Evolutionary conservation across 805 yeast genomes (phyloP).

Genomic region (Scheffersomyces ergatensis): DNA sequence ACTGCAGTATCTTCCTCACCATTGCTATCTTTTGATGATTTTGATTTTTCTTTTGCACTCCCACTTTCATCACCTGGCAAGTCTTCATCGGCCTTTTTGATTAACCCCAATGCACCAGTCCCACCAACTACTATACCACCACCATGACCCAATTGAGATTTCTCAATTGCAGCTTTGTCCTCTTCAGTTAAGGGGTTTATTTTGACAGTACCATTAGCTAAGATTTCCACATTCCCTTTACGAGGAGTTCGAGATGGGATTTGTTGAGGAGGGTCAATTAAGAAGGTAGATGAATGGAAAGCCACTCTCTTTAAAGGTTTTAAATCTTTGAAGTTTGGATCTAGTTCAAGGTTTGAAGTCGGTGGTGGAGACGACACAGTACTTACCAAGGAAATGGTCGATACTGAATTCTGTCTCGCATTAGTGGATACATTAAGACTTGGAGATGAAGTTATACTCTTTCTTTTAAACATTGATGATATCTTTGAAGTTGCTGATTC

Average conservation of each 20-base stretch:
- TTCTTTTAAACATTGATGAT: slow-evolving; percentile 28
- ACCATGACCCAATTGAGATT: slow-evolving; percentile 41
- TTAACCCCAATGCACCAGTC: slow-evolving; percentile 58
- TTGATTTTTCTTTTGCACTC: slow-evolving; percentile 7
- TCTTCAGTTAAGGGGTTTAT: slow-evolving; percentile 55
- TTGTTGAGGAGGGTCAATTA: slow-evolving; percentile 71
- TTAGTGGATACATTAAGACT: neutral
- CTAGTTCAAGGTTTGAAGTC: slow-evolving; percentile 2
- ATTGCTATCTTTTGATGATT: slow-evolving; percentile 1
- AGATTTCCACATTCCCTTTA: slow-evolving; percentile 66
- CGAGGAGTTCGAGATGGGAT: slow-evolving; percentile 84
- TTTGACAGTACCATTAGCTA: slow-evolving; percentile 51
- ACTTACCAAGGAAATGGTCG: slow-evolving; percentile 4
- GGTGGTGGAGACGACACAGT: slow-evolving; percentile 4
- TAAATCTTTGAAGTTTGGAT: slow-evolving; percentile 26
- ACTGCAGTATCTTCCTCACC: slow-evolving; percentile 16
- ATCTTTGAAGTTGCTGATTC: slow-evolving; percentile 14
- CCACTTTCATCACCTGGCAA: slow-evolving; percentile 2
- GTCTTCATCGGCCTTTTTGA: slow-evolving; percentile 14
- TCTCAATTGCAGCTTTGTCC: slow-evolving; percentile 44
- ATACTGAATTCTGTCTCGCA: slow-evolving; percentile 1
- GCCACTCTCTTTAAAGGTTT: slow-evolving; percentile 42
- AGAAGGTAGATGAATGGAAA: slow-evolving; percentile 39
- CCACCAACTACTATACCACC: slow-evolving; percentile 81
- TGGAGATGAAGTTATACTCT: slow-evolving; percentile 10